Base-by-base conservation (phyloP, 192 early-diverging fungal genomes). In the Coemansia brasiliensis region DNA sequence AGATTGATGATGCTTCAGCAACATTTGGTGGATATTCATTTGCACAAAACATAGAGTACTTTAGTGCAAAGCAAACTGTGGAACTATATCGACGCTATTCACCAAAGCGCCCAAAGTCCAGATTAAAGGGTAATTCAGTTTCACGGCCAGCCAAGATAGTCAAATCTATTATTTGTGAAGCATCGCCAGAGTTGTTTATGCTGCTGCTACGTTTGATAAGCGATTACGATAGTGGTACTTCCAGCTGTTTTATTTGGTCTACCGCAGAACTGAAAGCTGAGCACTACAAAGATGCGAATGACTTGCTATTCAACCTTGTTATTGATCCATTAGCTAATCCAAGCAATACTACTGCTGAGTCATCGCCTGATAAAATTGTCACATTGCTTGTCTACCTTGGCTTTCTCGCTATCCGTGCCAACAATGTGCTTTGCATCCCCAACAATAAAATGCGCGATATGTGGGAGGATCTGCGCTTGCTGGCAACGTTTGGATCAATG, bases 381-480 rank as follows among this genome's bases (percentile, higher is more conserved):
- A 32, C 15, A 13, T 17, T n/a, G 49, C 0, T 32, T 4, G 9
- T 51, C 18, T 27, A 18, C 3, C 20, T 32, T 15, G 49, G 49
- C 12, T 18, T 11, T 51, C 32, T 51, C 7, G 18, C 27, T 15
- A n/a, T 51, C 17, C n/a, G 27, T 35, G 21, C 49, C 16, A 29
- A 32, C n/a, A 20, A 18, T 12, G 2, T 29, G 3, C 26, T 51
- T 1, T 15, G 2, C 0, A 51, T 51, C 24, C 27, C 55, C 4
- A 57, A 45, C 9, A 18, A 20, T 27, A 5, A 22, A 3, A 16
- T 29, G 17, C 39, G 55, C 16, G n/a, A 16, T 16, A 45, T 43
- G 41, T 57, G 55, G 55, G 55, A 57, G 27, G 25, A 45, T 18
- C 16, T 46, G 17, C 22, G 43, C 22, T 21, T 27, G 41, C 21